Base-by-base conservation (phyloP, 805 yeast genomes). In the Scheffersomyces stipitis region DNA sequence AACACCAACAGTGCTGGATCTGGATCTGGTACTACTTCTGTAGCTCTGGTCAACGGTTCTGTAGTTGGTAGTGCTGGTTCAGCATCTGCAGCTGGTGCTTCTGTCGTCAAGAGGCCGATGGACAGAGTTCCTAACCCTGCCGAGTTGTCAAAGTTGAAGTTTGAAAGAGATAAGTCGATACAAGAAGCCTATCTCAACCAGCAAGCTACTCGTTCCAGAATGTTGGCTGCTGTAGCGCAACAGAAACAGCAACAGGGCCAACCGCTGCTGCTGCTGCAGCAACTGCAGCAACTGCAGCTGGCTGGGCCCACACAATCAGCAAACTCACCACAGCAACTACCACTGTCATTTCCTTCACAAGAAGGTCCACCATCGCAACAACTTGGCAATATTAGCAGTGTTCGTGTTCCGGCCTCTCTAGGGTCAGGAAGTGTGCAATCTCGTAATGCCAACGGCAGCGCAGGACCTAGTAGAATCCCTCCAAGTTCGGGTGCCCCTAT, bases 131-230 rank as follows among this genome's bases (percentile, higher is more conserved):
- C 75, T 2, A 77, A 95, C 0, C 97, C 98, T 0, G 80, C 83
- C 9, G 96, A 90, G 52, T 73, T 91, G 53, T 78, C 96, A 0
- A 78, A 78, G 43, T 64, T 93, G 65, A 91, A 91, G 59, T 79
- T 70, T 46, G 96, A 91, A 46, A 73, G 96, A 40, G 98, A 91
- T 52, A 83, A 81, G 57, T 83, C 93, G 0, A 74, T 85, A 14
- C 88, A 89, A 45, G 95, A 87, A 46, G 85, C 82, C 2, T 79
- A 78, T 58, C 61, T 78, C 37, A 66, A 64, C 40, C 71, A 72
- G 56, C 67, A 70, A 52, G 66, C 69, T 5, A 62, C 74, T 2
- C 52, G 72, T 32, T 52, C 62, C 9, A 52, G 69, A 41, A 66
- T 68, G 72, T 56, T 62, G 58, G 66, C 68, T 14, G 69, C 74